Conservation (phyloP, 2,329 filamentous ascomycete species). For the Emmonsiellopsis sp. region DNA sequence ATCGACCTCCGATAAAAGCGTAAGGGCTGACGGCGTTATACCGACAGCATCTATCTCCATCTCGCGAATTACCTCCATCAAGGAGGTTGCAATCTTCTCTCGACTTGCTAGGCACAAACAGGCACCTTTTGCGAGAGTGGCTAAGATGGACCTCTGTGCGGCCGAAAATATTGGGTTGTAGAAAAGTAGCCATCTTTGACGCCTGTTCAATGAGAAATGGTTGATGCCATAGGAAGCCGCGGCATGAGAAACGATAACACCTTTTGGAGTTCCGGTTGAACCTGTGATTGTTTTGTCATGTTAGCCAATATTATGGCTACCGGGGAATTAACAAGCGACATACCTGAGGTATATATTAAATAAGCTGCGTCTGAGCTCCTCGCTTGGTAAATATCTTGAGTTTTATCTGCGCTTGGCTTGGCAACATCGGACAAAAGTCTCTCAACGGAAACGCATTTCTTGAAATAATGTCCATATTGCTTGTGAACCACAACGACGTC, state of each 20-base stretch:
- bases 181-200: conserved; percentile 12
- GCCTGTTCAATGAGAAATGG: conserved; percentile 19
- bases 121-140: conserved; percentile 13
- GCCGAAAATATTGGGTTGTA: conserved; percentile 14
- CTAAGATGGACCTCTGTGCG: conserved; percentile 10
- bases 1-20: not conserved
- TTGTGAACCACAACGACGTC: conserved; percentile 11
- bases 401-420: no score
- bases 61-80: not conserved
- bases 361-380: conserved; percentile 4
- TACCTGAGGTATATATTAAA: conserved; percentile 76
- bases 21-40: not conserved
- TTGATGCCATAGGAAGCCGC: conserved; percentile 19
- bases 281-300: conserved; percentile 22
- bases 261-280: conserved; percentile 92
- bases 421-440: not conserved
- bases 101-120: conserved; percentile 25
- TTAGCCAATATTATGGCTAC: no score
- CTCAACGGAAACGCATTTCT: conserved; percentile 8
- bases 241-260: conserved; percentile 74
- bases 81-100: conserved; percentile 14
- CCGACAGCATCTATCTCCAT: not conserved
- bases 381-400: no score
- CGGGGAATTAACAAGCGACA: no score
- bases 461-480: conserved; percentile 10